These are phyloP conservation scores for Daldinia decipiens DNA, from an alignment of 495 filamentous ascomycete genomes.

Conservation along the genomic window DNA sequence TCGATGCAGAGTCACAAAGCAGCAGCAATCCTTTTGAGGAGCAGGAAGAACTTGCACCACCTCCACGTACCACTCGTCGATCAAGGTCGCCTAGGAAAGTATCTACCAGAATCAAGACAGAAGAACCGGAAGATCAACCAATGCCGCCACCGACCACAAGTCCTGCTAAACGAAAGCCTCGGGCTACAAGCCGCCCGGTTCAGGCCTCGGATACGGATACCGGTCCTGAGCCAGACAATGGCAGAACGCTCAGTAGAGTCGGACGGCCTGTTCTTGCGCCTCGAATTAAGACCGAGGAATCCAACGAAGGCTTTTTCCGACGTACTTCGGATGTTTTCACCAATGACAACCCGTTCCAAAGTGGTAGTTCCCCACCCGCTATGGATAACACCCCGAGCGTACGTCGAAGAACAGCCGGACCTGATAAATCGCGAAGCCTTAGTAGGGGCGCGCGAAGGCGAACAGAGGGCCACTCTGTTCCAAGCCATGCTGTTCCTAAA, in stretches of 20 bases:
- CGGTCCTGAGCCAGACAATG: slow-evolving; percentile 54
- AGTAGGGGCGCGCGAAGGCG: slow-evolving; percentile 49
- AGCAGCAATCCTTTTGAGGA: slow-evolving; percentile 55
- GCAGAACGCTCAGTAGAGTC: slow-evolving; percentile 39
- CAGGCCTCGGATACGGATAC: slow-evolving; percentile 63
- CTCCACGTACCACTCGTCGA: slow-evolving; percentile 52
- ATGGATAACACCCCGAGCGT: slow-evolving; percentile 54
- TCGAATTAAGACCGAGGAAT: slow-evolving; percentile 58
- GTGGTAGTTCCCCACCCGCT: slow-evolving; percentile 64
- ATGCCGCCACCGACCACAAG: slow-evolving; percentile 52
- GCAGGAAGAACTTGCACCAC: slow-evolving; percentile 56
- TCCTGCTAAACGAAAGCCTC: slow-evolving; percentile 63
- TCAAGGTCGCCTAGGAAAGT: slow-evolving; percentile 61
- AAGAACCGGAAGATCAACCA: slow-evolving; percentile 56
- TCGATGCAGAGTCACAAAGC: slow-evolving; percentile 72
- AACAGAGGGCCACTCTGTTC: slow-evolving; percentile 49
- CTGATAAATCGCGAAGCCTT: slow-evolving; percentile 44
- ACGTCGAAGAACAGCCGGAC: slow-evolving; percentile 52
- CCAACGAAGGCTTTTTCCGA: slow-evolving; percentile 56
- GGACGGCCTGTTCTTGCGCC: slow-evolving; percentile 51
- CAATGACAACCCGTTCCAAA: slow-evolving; percentile 94
- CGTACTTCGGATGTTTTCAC: slow-evolving; percentile 71
- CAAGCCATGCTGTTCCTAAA: slow-evolving; percentile 36
- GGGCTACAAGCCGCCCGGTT: slow-evolving; percentile 58
- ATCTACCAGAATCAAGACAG: slow-evolving; percentile 57